These are phyloP conservation scores for Ceratocystis harringtonii DNA, from an alignment of 2,329 filamentous ascomycete species.

Conservation along the genomic window DNA sequence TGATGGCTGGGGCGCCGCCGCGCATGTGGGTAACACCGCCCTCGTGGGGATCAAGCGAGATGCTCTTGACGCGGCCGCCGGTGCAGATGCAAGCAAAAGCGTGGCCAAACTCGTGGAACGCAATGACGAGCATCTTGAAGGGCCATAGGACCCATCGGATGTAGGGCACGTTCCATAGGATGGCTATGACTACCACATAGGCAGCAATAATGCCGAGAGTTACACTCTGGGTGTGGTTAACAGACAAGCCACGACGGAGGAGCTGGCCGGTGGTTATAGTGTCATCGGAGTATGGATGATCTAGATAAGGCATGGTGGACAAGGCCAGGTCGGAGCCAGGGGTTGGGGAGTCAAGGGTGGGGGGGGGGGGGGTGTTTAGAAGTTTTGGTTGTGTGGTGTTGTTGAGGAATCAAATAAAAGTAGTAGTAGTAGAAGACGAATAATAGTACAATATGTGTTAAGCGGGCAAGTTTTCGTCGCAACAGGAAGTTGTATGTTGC, in stretches of 20 bases:
- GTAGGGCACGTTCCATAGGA: conserved; percentile 69
- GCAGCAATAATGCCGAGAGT: conserved; percentile 56
- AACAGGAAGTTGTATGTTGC: neutral
- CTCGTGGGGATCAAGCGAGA: conserved; percentile 42
- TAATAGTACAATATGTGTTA: neutral
- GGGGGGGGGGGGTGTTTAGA: neutral
- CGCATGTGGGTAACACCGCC: conserved; percentile 66
- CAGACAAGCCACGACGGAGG: conserved; percentile 13
- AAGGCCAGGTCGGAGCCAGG: neutral
- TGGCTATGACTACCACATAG: conserved; percentile 58
- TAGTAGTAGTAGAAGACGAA: neutral
- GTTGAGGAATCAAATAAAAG: neutral
- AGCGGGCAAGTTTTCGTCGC: neutral
- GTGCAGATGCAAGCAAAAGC: conserved; percentile 58
- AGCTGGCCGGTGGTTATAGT: neutral
- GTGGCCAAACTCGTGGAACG: conserved; percentile 69
- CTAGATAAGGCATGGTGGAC: conserved; percentile 6
- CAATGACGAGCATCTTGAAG: conserved; percentile 78
- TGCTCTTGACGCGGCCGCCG: conserved; percentile 58
- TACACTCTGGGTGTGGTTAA: conserved; percentile 46
- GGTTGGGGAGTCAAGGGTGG: neutral
- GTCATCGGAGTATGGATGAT: conserved; percentile 1
- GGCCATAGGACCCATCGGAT: conserved; percentile 63
- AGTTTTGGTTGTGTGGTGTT: too few species aligned
- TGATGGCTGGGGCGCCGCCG: conserved; percentile 54